Evolutionary conservation across 2,329 filamentous ascomycete genomes (phyloP), one percentile per base, ranked within the genome.

Genomic region (Xylaria sp.): DNA sequence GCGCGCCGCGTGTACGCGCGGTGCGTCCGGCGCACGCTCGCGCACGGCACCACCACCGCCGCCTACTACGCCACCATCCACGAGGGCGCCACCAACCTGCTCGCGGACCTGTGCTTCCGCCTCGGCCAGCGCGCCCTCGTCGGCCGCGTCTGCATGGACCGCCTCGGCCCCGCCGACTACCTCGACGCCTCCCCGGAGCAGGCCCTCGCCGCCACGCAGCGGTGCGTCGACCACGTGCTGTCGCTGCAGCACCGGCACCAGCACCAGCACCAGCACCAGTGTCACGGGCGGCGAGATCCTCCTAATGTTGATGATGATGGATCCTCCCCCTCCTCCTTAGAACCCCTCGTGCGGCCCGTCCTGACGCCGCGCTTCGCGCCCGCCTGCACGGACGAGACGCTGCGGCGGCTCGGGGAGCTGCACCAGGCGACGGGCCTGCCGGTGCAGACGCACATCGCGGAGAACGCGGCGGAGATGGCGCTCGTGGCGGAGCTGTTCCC

Each of bases 141-240:
- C 39, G 94, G 94, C 26, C 82, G 94, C 39, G 90, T 95, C n/a
- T 97, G 92, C 77, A 97, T 99, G 94, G 91, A 97, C 71, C 81
- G 74, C 0, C 73, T 89, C 4, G 87, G 85, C 37, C 92, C 92
- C 0, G 80, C 82, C 1, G 90, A 88, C 75, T 97, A 97, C 75
- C 81, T 86, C 19, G 94, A 99, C 69, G 82, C 82, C 52, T 85
- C 82, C 16, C 73, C 85, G 0, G 81, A 82, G 2, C 75, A 79
- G 20, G 80, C 85, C 0, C 50, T 91, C 0, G 62, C 70, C 1
- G 79, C 80, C 37, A 89, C 88, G 0, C 71, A 74, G 22, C 77
- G 77, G 9, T 84, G 79, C 18, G 86, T 95, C 45, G 74, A 75
- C 2, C 85, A 95, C 70, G 86, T 93, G n/a, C n/a, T n/a, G n/a